phyloP scores from a whole-genome alignment of 179 eudicot species.

The Vitellaria paradoxa region DNA sequence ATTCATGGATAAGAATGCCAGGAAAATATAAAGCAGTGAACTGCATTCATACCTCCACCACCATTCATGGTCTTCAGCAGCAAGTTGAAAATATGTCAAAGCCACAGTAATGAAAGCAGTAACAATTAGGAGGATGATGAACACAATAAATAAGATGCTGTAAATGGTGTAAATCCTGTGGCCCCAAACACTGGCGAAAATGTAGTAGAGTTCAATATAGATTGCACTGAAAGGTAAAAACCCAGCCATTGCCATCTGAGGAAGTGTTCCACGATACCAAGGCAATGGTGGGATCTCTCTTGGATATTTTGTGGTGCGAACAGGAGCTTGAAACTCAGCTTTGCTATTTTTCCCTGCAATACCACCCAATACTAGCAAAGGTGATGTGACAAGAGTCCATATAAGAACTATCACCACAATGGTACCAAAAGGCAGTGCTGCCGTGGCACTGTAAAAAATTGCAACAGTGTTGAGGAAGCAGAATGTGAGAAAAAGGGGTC shows the following conservation, averaged over 20 bases:
- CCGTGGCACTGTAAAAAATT: constrained; percentile 10
- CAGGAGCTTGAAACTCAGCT: constrained; percentile 16
- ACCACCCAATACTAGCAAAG: constrained; percentile 18
- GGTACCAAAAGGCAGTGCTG: constrained; percentile 17
- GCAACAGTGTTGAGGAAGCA: constrained; percentile 17
- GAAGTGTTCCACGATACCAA: constrained; percentile 14
- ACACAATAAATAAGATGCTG: constrained; percentile 16
- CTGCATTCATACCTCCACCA: constrained; percentile 15
- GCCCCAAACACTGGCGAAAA: constrained; percentile 19
- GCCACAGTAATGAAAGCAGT: constrained; percentile 16
- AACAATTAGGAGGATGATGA: constrained; percentile 17
- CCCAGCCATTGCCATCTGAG: constrained; percentile 21
- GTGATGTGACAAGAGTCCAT: constrained; percentile 14
- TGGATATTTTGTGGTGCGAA: constrained; percentile 15
- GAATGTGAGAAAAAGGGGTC: constrained; percentile 15
- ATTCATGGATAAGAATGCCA: background rate
- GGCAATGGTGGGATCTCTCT: constrained; percentile 17
- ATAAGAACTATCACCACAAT: constrained; percentile 15
- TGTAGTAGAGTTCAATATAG: constrained; percentile 17
- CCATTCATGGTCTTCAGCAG: constrained; percentile 19
- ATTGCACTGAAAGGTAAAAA: constrained; percentile 17
- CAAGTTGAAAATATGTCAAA: constrained; percentile 17
- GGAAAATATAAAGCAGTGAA: background rate
- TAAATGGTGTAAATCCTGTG: constrained; percentile 20
- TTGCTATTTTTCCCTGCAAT: constrained; percentile 18